Conservation (phyloP, 306 rosid genomes). For the Rosa rugosa region DNA sequence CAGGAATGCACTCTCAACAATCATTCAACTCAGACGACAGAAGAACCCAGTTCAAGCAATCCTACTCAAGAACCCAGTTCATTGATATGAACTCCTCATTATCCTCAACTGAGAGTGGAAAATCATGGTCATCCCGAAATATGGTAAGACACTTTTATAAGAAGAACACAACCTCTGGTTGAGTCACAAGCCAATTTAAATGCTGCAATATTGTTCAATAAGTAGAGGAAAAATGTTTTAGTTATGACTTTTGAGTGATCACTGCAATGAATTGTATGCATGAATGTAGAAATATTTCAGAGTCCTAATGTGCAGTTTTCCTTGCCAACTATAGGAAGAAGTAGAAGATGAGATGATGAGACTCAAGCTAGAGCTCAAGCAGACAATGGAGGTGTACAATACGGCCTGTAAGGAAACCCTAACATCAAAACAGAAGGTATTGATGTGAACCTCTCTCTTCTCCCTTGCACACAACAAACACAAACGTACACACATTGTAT, state of each 20-base stretch:
- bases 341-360: constrained; percentile 84
- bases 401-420: constrained; percentile 82
- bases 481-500: not conserved
- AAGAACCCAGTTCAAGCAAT: constrained; percentile 36
- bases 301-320: not conserved
- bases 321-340: constrained; percentile 49
- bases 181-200: not conserved
- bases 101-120: constrained; percentile 45
- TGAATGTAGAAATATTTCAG: not conserved
- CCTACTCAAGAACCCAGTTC: constrained; percentile 40
- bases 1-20: constrained; percentile 15
- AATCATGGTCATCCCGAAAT: constrained; percentile 27
- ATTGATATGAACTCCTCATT: constrained; percentile 32
- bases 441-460: not conserved
- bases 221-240: not conserved
- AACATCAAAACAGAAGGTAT: constrained; percentile 64
- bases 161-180: not conserved
- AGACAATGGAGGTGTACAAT: constrained; percentile 83
- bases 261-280: not conserved
- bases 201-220: not conserved
- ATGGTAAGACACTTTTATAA: constrained; percentile 29
- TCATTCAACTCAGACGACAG: constrained; percentile 44
- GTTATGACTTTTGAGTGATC: not conserved
- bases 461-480: not conserved
- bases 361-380: constrained; percentile 69